Percentiles rank a stretch among this genome's conserved stretches.
These are phyloP conservation scores for Xylaria sp. DNA, from an alignment of 2,329 filamentous ascomycete species.

Conservation along the genomic window DNA sequence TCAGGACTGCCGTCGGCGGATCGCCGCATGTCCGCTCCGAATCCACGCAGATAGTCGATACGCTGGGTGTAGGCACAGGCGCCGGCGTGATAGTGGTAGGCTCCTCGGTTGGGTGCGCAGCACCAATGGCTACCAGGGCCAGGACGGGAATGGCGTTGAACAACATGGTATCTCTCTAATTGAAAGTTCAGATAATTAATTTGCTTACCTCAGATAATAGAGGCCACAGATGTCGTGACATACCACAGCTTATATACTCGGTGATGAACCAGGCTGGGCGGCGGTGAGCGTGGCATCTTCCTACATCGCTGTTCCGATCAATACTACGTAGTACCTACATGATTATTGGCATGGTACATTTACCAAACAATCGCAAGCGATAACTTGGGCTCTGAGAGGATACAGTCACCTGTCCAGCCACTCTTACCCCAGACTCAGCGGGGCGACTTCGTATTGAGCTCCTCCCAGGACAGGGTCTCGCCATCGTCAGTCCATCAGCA, in stretches of 20 bases:
- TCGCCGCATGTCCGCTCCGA: conserved; percentile 28
- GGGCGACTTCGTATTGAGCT: conserved; percentile 9
- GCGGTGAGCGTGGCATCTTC: background rate
- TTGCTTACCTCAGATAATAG: background rate
- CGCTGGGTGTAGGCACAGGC: conserved; percentile 20
- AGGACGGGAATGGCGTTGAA: conserved; percentile 17
- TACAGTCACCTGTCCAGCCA: conserved; percentile 5
- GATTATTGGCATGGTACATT: background rate
- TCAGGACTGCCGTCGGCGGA: conserved; percentile 26
- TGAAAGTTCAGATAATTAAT: background rate
- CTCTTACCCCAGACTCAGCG: conserved; percentile 16
- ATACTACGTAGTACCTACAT: conserved; percentile 11
- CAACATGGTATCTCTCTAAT: conserved; percentile 11
- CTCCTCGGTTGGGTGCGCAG: conserved; percentile 10
- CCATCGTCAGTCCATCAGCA: background rate
- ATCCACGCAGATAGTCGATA: conserved; percentile 29
- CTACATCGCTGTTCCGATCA: conserved; percentile 4
- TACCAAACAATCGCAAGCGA: background rate
- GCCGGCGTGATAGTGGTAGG: no score
- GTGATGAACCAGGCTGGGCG: conserved; percentile 3
- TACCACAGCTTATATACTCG: conserved; percentile 6
- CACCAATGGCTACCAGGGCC: conserved; percentile 8
- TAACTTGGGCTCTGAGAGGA: conserved; percentile 16
- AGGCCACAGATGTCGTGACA: background rate
- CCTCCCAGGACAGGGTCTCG: background rate